Evolutionary conservation across 495 filamentous ascomycete species (phyloP).

Genomic region (Hypoxylon intermedium): DNA sequence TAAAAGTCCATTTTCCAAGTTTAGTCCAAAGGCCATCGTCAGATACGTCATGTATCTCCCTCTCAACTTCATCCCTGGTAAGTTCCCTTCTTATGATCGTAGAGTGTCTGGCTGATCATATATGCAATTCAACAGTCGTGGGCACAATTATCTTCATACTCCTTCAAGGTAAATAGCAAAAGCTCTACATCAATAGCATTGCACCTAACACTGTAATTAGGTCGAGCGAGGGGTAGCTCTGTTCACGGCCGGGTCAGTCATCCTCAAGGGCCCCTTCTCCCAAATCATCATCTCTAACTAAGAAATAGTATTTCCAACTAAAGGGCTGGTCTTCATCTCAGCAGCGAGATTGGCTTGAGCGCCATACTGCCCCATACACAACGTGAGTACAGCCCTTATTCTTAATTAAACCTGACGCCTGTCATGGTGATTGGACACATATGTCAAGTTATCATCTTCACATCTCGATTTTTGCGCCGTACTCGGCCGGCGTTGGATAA

Average conservation of each 20-base stretch:
- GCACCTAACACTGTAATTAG: conserved; percentile 35
- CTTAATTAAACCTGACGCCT: too few species aligned
- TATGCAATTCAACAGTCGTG: conserved; percentile 59
- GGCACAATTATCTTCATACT: conserved; percentile 82
- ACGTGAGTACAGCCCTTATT: conserved; percentile 62
- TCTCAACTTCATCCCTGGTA: conserved; percentile 84
- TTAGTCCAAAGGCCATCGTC: conserved; percentile 69
- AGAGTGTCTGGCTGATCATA: conserved; percentile 3
- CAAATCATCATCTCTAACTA: conserved; percentile 24
- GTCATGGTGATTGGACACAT: too few species aligned
- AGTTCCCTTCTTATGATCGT: background rate
- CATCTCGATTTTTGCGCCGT: conserved; percentile 26
- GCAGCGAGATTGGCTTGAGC: conserved; percentile 68
- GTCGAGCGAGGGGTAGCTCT: conserved; percentile 49
- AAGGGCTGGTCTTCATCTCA: conserved; percentile 75
- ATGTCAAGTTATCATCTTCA: too few species aligned
- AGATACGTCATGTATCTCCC: conserved; percentile 83
- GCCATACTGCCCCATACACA: conserved; percentile 71
- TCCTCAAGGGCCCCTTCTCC: background rate
- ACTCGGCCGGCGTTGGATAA: too few species aligned
- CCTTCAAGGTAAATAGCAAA: conserved; percentile 65
- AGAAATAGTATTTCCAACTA: conserved; percentile 80
- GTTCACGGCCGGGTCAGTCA: conserved; percentile 46
- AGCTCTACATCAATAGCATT: background rate
- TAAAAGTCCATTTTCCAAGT: conserved; percentile 71